phyloP scores from a whole-genome alignment of 306 rosid species.

The Castanopsis chinensis region DNA sequence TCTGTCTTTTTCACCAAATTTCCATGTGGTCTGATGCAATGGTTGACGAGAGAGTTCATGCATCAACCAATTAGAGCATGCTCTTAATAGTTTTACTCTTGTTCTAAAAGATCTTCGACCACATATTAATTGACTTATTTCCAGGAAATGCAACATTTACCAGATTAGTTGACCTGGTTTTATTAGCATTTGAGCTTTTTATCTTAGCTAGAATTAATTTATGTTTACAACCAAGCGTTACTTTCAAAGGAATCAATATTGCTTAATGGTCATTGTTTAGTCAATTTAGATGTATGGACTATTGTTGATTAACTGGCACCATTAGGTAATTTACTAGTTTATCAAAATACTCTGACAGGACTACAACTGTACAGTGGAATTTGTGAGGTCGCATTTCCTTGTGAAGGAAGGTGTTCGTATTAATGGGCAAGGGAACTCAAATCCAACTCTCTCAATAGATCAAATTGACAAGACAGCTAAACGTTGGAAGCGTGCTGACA shows the following conservation, averaged over 20 bases:
- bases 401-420: conserved; percentile 80
- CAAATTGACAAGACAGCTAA: conserved; percentile 75
- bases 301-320: background rate
- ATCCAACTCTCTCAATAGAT: conserved; percentile 89
- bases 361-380: conserved; percentile 70
- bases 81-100: background rate
- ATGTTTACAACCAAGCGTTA: background rate
- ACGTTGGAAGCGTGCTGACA: conserved; percentile 90
- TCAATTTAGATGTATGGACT: conserved; percentile 10
- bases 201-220: background rate
- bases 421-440: conserved; percentile 67
- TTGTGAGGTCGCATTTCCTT: conserved; percentile 96
- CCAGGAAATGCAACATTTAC: background rate
- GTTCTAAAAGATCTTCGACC: background rate
- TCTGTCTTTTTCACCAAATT: too few relatives aligned
- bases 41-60: too few relatives aligned
- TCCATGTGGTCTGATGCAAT: too few relatives aligned
- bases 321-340: conserved; percentile 30
- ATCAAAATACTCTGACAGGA: conserved; percentile 60
- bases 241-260: background rate
- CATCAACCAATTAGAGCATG: too few relatives aligned
- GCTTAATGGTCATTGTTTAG: conserved; percentile 17
- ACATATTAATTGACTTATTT: background rate
- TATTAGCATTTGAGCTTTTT: background rate
- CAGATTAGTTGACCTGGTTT: background rate